Conservation (phyloP, 768 basidiomycete genomes). For the Podaxis mareebaensis region DNA sequence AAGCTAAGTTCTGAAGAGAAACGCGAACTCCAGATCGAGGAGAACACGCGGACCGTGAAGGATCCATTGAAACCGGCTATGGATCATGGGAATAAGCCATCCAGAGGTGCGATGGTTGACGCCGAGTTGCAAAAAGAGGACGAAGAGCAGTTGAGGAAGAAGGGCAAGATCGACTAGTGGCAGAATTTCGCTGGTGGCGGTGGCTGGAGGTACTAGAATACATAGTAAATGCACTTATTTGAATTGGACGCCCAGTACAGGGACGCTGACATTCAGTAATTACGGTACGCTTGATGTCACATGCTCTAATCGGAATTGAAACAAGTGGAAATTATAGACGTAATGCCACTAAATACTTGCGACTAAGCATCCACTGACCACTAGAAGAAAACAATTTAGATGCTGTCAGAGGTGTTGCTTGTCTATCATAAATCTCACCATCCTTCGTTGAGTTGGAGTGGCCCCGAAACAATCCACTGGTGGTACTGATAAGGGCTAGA, state of each 20-base stretch:
- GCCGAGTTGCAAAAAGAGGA: conserved; percentile 56
- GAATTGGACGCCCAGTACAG: neutral
- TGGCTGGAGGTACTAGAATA: neutral
- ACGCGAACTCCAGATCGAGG: conserved; percentile 30
- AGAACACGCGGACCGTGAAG: conserved; percentile 33
- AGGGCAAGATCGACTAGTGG: conserved; percentile 25
- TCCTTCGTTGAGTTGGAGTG: too few relatives aligned
- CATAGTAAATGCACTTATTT: neutral
- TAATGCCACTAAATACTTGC: too few relatives aligned
- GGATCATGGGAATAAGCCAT: conserved; percentile 59
- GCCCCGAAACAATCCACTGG: too few relatives aligned
- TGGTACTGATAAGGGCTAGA: too few relatives aligned
- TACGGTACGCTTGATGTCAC: too few relatives aligned
- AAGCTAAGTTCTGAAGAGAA: conserved; percentile 33
- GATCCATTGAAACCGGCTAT: conserved; percentile 52
- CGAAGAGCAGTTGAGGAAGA: conserved; percentile 44
- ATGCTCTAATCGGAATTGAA: too few relatives aligned
- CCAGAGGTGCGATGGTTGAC: conserved; percentile 58
- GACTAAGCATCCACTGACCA: too few relatives aligned
- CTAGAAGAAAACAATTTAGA: too few relatives aligned
- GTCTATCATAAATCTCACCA: too few relatives aligned
- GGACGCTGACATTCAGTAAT: too few relatives aligned
- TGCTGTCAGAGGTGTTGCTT: too few relatives aligned
- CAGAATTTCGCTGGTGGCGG: neutral
- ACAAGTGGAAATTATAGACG: too few relatives aligned